Evolutionary conservation across 768 basidiomycete species (phyloP).

Genomic region (Cystobasidium tubakii): DNA sequence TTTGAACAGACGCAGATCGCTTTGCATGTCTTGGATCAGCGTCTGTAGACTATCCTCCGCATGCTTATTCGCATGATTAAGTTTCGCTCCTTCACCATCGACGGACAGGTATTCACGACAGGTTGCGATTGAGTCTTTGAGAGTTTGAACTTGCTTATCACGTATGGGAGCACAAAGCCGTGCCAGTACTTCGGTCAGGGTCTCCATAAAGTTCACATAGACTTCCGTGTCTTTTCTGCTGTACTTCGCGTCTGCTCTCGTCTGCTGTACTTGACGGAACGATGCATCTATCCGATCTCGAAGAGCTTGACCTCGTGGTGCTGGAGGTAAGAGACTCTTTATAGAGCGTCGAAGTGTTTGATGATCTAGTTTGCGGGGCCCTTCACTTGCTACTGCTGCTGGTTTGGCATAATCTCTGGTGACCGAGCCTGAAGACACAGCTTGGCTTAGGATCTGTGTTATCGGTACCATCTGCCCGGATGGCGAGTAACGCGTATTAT

Average conservation of each 20-base stretch:
- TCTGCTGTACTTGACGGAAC: background rate
- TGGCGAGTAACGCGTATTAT: background rate
- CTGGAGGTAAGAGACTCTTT: background rate
- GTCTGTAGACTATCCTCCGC: background rate
- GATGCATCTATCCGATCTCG: background rate
- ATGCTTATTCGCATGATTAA: background rate
- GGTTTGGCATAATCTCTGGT: background rate
- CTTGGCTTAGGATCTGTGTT: background rate
- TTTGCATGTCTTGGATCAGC: slow-evolving; percentile 10
- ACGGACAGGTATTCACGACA: background rate
- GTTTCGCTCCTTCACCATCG: background rate
- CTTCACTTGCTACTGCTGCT: too few species aligned
- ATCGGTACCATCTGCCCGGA: background rate
- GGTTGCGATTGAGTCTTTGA: background rate
- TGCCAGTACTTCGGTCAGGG: background rate
- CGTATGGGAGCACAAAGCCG: slow-evolving; percentile 25
- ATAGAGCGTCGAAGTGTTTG: background rate
- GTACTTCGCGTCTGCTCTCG: background rate
- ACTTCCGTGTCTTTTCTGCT: background rate
- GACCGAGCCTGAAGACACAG: background rate
- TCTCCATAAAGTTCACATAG: background rate
- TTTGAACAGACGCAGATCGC: slow-evolving; percentile 11
- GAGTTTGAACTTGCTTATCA: background rate
- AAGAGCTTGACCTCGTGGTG: background rate
- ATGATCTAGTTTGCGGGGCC: background rate